Conservation (phyloP, 768 basidiomycete genomes). For the Hydnum rufescens region DNA sequence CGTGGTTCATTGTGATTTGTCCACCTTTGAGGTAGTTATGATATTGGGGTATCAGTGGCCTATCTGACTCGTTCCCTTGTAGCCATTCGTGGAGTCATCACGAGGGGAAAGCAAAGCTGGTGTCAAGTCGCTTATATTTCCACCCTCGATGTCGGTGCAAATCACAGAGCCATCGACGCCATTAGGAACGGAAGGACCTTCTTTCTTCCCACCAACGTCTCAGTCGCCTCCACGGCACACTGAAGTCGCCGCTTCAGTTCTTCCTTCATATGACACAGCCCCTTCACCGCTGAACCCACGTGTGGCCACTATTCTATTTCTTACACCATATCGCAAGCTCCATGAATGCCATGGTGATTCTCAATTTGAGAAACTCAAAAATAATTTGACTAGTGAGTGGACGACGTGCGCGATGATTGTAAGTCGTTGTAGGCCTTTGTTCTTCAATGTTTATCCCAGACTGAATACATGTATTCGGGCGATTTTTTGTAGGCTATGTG, state of each 20-base stretch:
- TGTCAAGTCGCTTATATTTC: background rate
- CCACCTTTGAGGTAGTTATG: background rate
- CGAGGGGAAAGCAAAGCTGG: background rate
- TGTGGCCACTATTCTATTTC: background rate
- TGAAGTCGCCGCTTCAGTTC: background rate
- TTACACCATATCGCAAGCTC: background rate
- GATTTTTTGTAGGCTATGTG: background rate
- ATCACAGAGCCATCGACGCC: background rate
- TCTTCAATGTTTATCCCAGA: background rate
- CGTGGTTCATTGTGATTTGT: background rate
- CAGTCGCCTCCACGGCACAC: background rate
- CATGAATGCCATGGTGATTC: background rate
- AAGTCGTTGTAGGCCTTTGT: background rate
- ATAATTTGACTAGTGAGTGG: background rate
- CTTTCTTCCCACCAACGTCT: background rate
- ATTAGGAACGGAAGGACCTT: background rate
- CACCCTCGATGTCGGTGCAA: background rate
- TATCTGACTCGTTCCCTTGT: background rate
- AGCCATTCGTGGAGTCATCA: background rate
- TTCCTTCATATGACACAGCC: background rate
- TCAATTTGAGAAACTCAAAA: background rate
- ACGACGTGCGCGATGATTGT: background rate
- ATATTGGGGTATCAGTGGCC: background rate
- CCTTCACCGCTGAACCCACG: background rate
- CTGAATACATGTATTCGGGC: background rate